Evolutionary conservation across 306 rosid genomes (phyloP), one percentile per base, ranked within the genome.

Genomic region (Abrus pulchellus): DNA sequence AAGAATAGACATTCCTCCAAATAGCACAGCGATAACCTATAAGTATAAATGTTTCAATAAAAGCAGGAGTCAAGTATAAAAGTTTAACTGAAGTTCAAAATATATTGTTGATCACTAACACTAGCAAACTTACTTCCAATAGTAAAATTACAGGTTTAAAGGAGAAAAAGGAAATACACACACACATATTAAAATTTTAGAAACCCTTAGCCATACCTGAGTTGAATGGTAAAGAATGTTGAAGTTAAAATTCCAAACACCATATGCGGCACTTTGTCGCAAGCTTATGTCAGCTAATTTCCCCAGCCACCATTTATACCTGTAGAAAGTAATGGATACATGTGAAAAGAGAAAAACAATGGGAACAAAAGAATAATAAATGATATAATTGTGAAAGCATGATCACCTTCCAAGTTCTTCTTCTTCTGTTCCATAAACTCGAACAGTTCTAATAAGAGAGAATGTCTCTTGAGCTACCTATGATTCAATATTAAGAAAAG

Each of bases 381-480:
- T 6, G 27, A 50, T 65, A 48, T 10, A 68, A 67, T 44, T 34
- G 40, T 59, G 59, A 63, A 13, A 79, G 84, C 79, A 79, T 57
- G 29, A 10, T 77, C 87, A 95, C 99, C 99, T 93, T 82, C 88
- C 91, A 27, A 85, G 83, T 85, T 95, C 99, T 83, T 84, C 86
- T 84, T 88, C 83, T 85, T 95, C 98, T 7, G 98, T 93, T 72
- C 99, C 98, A 86, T 93, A 89, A 82, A 95, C 97, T 33, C 98
- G 97, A 41, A 93, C 98, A 27, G 99, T 95, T 84, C 98, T 89
- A 79, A 95, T 83, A 79, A 95, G 90, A 82, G 99, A 93, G 80
- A 89, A 86, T 49, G 99, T 93, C 86, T 95, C 99, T 86, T 95
- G 99, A 43, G 97, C 94, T 86, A 95, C 99, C 98, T 91, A 85